Percentiles rank a stretch among this genome's conserved stretches.
These are phyloP conservation scores for Sporisorium scitamineum DNA, from an alignment of 1,284 basidiomycete genomes.

Conservation along the genomic window DNA sequence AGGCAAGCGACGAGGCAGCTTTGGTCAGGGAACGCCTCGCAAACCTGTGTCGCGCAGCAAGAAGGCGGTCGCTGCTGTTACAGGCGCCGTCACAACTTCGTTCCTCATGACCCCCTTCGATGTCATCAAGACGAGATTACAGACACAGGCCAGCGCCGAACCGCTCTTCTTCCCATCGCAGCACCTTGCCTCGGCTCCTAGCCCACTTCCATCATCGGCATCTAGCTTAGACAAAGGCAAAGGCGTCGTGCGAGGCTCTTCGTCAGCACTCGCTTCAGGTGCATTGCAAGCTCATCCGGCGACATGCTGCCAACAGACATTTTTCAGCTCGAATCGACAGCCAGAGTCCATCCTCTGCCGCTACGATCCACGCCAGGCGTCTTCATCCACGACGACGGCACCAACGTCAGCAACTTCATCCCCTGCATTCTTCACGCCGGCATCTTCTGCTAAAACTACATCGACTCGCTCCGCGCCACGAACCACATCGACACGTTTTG, in stretches of 20 bases:
- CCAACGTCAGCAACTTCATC: slow-evolving; percentile 18
- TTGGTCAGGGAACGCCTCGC: slow-evolving; percentile 38
- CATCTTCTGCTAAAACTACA: slow-evolving; percentile 26
- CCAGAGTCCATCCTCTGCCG: slow-evolving; percentile 60
- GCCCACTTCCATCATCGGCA: not conserved
- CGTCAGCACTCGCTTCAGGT: slow-evolving; percentile 8
- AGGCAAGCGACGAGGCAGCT: slow-evolving; percentile 20
- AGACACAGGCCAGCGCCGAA: slow-evolving; percentile 75
- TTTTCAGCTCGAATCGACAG: slow-evolving; percentile 65
- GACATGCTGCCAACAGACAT: slow-evolving; percentile 69
- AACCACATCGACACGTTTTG: slow-evolving; percentile 21
- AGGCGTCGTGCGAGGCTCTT: slow-evolving; percentile 3
- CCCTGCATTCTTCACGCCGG: slow-evolving; percentile 60
- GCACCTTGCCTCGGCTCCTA: slow-evolving; percentile 27
- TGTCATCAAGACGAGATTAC: slow-evolving; percentile 90
- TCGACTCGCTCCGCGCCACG: slow-evolving; percentile 59
- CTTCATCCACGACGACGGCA: slow-evolving; percentile 22
- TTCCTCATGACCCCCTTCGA: slow-evolving; percentile 95
- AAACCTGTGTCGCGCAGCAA: slow-evolving; percentile 72
- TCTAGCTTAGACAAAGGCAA: slow-evolving; percentile 26
- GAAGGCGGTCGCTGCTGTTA: slow-evolving; percentile 83
- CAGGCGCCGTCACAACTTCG: slow-evolving; percentile 83
- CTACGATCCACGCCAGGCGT: slow-evolving; percentile 64
- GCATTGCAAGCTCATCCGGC: slow-evolving; percentile 45
- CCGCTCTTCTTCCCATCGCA: slow-evolving; percentile 57